Base-by-base conservation (phyloP, 495 filamentous ascomycete species). In the Neurospora sp. region DNA sequence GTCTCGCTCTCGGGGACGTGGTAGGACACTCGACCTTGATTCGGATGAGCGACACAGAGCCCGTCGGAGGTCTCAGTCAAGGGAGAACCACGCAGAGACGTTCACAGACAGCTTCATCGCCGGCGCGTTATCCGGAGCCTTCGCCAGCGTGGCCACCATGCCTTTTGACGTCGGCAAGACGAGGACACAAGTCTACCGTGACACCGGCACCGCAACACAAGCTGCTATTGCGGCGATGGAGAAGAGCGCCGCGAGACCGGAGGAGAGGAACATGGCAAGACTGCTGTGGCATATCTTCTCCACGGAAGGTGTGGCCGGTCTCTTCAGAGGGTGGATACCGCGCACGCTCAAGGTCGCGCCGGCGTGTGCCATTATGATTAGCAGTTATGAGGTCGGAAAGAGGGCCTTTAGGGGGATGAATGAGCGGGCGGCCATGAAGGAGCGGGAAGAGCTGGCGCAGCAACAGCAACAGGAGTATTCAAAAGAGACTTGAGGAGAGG, bases 321-420 rank as follows among this genome's bases (percentile, higher is more conserved):
- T 99, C 14, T 98, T 95, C 87, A 92, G 87, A 73, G 96, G 96
- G 14, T 97, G 93, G 92, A 91, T 91, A 20, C 93, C 96, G 1
- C 86, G 96, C 42, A 97, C 93, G 75, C 83, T 99, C 66, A 98
- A 98, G 78, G 95, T 98, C 7, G 95, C 96, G 12, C 96, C 96
- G 2, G 94, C 95, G 16, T 98, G 96, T 82, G 96, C 96, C n/a
- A 98, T 99, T 78, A 99, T 99, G 96, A 99, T 99, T 75, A 97
- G 93, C 73, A 96, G 90, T 72, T 99, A 98, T 77, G 96, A 99
- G 82, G 87, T 98, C 31, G 94, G 96, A 12, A 99, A 99, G 88
- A 91, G 91, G 80, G 91, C 91, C 81, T 95, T 96, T 8, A 84
- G 88, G 73, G 88, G 88, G 27, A 90, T 93, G 72, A 98, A 99